phyloP scores from a whole-genome alignment of 495 filamentous ascomycete species.

The Aspergillus egyptiacus region DNA sequence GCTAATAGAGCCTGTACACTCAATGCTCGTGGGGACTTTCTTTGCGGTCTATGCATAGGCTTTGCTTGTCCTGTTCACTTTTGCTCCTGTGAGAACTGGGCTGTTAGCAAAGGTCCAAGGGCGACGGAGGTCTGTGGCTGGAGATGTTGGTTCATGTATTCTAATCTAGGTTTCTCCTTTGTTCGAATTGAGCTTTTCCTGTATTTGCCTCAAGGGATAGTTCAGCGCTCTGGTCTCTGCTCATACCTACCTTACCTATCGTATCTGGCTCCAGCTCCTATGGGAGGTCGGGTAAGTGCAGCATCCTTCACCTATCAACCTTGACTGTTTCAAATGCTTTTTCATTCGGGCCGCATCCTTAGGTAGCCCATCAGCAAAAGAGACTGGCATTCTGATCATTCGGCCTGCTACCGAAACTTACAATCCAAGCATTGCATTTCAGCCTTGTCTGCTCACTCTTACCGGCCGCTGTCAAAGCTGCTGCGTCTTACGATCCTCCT shows the following conservation, averaged over 20 bases:
- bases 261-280: too few species aligned
- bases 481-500: too few species aligned
- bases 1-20: slow-evolving; percentile 21
- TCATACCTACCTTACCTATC: too few species aligned
- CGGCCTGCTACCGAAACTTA: neutral
- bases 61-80: slow-evolving; percentile 12
- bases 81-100: slow-evolving; percentile 7
- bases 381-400: neutral
- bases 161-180: slow-evolving; percentile 11
- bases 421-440: neutral
- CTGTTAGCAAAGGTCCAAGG: slow-evolving; percentile 2
- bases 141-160: slow-evolving; percentile 13
- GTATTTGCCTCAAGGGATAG: neutral
- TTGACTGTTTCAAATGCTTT: too few species aligned
- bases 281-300: too few species aligned
- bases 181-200: slow-evolving; percentile 8
- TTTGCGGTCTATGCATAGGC: slow-evolving; percentile 18
- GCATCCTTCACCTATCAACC: too few species aligned
- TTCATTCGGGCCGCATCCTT: too few species aligned
- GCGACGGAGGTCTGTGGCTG: slow-evolving; percentile 11
- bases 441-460: neutral
- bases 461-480: too few species aligned
- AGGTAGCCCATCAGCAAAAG: too few species aligned
- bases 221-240: too few species aligned
- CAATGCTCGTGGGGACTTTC: slow-evolving; percentile 19